Evolutionary conservation across 2,329 filamentous ascomycete genomes (phyloP).

Genomic region (Exophiala calicioides): DNA sequence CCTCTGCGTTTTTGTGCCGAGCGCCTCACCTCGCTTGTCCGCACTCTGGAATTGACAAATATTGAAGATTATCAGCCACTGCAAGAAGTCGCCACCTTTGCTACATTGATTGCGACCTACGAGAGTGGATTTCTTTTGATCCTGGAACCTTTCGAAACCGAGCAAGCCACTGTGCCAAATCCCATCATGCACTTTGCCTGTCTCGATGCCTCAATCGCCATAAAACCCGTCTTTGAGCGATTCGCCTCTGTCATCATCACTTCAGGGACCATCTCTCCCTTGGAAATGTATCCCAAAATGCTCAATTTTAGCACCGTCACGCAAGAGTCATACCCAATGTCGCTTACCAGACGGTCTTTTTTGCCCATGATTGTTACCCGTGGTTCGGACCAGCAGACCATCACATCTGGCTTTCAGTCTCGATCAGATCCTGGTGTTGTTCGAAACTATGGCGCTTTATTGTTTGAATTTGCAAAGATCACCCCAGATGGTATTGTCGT

Average conservation of each 20-base stretch:
- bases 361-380: conserved; percentile 96
- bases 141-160: conserved; percentile 94
- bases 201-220: conserved; percentile 94
- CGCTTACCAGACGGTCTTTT: conserved; percentile 89
- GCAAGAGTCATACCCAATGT: conserved; percentile 97
- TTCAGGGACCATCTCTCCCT: conserved; percentile 90
- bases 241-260: conserved; percentile 99
- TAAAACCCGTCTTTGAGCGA: conserved; percentile 94
- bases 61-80: conserved; percentile 97
- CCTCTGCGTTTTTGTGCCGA: conserved; percentile 91
- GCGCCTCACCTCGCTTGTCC: conserved; percentile 86
- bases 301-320: conserved; percentile 88
- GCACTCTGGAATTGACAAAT: conserved; percentile 92
- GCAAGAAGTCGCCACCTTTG: conserved; percentile 96
- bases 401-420: conserved; percentile 92
- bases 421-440: conserved; percentile 96
- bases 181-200: conserved; percentile 97
- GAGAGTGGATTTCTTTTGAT: conserved; percentile 96
- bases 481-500: conserved; percentile 98
- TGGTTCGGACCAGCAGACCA: conserved; percentile 87
- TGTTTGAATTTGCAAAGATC: conserved; percentile 93
- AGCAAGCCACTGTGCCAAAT: conserved; percentile 92
- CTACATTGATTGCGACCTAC: conserved; percentile 92
- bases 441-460: conserved; percentile 87
- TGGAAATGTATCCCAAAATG: conserved; percentile 99